These are phyloP conservation scores for Antitrichia curtipendula DNA, from an alignment of 225 moss, liverwort and hornwort species.

Conservation along the genomic window DNA sequence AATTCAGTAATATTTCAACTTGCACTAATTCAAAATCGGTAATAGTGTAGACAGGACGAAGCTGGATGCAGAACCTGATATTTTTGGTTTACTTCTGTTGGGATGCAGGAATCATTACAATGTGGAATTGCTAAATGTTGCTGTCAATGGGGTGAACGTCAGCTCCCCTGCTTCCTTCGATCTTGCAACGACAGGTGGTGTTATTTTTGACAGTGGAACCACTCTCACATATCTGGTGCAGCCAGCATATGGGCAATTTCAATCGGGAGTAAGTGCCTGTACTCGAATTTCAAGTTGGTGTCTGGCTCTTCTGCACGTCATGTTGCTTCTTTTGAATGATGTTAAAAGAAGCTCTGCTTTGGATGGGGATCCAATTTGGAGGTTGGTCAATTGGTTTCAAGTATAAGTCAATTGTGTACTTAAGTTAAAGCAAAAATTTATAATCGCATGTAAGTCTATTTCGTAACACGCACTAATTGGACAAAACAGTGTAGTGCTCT, in stretches of 20 bases:
- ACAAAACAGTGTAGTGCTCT: not conserved
- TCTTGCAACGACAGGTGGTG: slow-evolving; percentile 14
- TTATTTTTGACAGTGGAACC: slow-evolving; percentile 53
- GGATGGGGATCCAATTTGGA: not conserved
- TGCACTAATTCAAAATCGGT: not conserved
- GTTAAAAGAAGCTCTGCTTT: not conserved
- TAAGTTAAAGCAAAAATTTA: not conserved
- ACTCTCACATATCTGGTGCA: slow-evolving; percentile 41
- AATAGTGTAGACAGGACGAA: not conserved
- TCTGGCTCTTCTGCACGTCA: not conserved
- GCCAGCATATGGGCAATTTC: slow-evolving; percentile 26
- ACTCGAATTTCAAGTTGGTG: not conserved
- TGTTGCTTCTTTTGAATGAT: not conserved
- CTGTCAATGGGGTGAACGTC: slow-evolving; percentile 24
- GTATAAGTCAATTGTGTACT: not conserved
- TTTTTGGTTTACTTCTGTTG: not conserved
- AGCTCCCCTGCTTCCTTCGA: slow-evolving; percentile 20
- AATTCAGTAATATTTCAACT: not conserved
- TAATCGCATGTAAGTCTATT: not conserved
- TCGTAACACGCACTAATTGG: not conserved
- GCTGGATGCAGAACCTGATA: not conserved
- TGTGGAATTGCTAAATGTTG: slow-evolving; percentile 35
- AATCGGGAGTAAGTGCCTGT: slow-evolving; percentile 29
- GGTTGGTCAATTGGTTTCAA: not conserved
- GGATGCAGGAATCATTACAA: slow-evolving; percentile 44